Evolutionary conservation across 306 rosid genomes (phyloP).

Genomic region (Dryas drummondii): DNA sequence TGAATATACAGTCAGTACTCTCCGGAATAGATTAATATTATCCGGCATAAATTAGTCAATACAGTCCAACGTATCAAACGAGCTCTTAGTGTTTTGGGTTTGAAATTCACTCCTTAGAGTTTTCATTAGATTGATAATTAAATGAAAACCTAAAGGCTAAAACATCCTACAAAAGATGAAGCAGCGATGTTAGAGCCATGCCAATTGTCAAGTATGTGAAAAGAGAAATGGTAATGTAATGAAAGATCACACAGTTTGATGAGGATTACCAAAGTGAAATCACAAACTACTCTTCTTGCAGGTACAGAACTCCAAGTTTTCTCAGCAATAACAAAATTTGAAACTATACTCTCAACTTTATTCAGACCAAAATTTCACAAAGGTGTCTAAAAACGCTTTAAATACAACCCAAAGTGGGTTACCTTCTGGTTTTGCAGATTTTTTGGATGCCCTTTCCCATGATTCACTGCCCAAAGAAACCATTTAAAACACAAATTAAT

Average conservation of each 20-base stretch:
- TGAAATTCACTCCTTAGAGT: too few species aligned
- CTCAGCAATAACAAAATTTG: slow-evolving; percentile 14
- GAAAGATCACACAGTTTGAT: background rate
- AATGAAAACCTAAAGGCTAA: too few species aligned
- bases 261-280: slow-evolving; percentile 9
- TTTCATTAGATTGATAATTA: too few species aligned
- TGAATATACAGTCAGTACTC: too few species aligned
- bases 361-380: slow-evolving; percentile 77
- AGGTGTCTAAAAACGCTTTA: slow-evolving; percentile 53
- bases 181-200: slow-evolving; percentile 1
- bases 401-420: slow-evolving; percentile 57
- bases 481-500: slow-evolving; percentile 24
- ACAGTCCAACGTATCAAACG: too few species aligned
- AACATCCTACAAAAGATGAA: background rate
- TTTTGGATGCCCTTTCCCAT: slow-evolving; percentile 60
- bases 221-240: background rate
- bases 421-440: slow-evolving; percentile 37
- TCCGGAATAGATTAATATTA: too few species aligned
- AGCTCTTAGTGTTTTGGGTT: too few species aligned
- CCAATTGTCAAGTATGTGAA: background rate
- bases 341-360: slow-evolving; percentile 35
- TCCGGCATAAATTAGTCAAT: too few species aligned
- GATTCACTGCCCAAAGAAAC: slow-evolving; percentile 71
- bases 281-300: slow-evolving; percentile 23
- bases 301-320: slow-evolving; percentile 25